phyloP scores from a whole-genome alignment of 495 filamentous ascomycete genomes.

The Lasiosphaeris hirsuta region DNA sequence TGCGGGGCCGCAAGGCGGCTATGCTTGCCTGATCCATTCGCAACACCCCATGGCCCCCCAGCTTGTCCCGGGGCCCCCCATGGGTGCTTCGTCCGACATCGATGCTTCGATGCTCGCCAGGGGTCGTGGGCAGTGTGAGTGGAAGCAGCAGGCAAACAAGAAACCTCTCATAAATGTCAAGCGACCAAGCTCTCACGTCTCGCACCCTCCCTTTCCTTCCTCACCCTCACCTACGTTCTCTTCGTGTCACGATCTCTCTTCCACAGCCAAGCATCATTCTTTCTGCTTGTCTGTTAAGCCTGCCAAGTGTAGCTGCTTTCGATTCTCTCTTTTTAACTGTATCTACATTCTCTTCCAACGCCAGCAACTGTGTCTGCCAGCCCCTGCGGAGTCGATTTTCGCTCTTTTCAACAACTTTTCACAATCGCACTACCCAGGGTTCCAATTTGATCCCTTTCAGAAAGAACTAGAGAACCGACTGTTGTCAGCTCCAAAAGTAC shows the following conservation, averaged over 20 bases:
- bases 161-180: conserved; percentile 21
- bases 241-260: conserved; percentile 26
- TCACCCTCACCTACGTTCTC: conserved; percentile 18
- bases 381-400: conserved; percentile 48
- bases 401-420: conserved; percentile 33
- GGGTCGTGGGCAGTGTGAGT: too few relatives aligned
- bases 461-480: conserved; percentile 1
- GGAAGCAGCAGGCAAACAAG: too few relatives aligned
- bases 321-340: conserved; percentile 28
- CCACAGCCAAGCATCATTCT: conserved; percentile 32
- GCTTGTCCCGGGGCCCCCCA: neutral
- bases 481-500: neutral
- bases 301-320: conserved; percentile 30
- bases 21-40: conserved; percentile 3
- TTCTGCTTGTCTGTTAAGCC: conserved; percentile 30
- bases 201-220: conserved; percentile 10
- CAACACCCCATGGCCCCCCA: neutral
- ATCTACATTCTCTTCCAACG: conserved; percentile 29
- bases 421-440: conserved; percentile 15
- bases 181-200: conserved; percentile 10
- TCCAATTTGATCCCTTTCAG: conserved; percentile 14
- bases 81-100: conserved; percentile 4
- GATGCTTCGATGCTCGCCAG: neutral
- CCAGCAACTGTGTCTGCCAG: conserved; percentile 44
- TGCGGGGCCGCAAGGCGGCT: neutral